phyloP scores from a whole-genome alignment of 1,139 yeast genomes.

The Sugiyamaella neomexicana region DNA sequence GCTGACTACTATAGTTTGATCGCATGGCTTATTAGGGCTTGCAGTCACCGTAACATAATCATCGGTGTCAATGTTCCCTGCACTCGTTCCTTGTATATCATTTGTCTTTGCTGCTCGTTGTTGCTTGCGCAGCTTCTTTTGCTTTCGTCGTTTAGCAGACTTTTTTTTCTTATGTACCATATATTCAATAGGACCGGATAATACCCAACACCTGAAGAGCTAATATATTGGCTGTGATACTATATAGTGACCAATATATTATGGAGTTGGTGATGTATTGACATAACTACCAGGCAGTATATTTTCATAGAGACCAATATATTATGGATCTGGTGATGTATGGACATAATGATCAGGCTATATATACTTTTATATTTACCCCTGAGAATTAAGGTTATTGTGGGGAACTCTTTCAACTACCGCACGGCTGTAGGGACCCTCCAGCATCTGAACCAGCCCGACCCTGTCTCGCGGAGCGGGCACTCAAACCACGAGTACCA shows the following conservation, averaged over 20 bases:
- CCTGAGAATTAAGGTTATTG: neutral
- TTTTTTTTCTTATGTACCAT: neutral
- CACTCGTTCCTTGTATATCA: too few species aligned
- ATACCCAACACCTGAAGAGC: too few species aligned
- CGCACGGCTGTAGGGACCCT: neutral
- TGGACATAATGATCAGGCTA: too few species aligned
- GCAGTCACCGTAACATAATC: neutral
- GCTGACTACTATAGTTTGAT: neutral
- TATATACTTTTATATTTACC: neutral
- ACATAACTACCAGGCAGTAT: too few species aligned
- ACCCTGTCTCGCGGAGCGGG: slow-evolving; percentile 4
- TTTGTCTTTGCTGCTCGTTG: neutral
- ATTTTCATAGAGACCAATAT: neutral
- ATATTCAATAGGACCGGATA: neutral
- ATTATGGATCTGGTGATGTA: too few species aligned
- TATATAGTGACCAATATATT: neutral
- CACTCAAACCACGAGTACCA: neutral
- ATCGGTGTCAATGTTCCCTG: too few species aligned
- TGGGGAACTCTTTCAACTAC: neutral
- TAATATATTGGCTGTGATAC: too few species aligned
- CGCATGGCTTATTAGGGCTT: too few species aligned
- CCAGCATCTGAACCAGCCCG: neutral
- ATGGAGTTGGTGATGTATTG: too few species aligned
- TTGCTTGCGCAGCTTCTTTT: neutral
- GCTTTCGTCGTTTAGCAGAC: neutral